Evolutionary conservation across 2,329 filamentous ascomycete genomes (phyloP).

Genomic region (Ascomycota sp.): DNA sequence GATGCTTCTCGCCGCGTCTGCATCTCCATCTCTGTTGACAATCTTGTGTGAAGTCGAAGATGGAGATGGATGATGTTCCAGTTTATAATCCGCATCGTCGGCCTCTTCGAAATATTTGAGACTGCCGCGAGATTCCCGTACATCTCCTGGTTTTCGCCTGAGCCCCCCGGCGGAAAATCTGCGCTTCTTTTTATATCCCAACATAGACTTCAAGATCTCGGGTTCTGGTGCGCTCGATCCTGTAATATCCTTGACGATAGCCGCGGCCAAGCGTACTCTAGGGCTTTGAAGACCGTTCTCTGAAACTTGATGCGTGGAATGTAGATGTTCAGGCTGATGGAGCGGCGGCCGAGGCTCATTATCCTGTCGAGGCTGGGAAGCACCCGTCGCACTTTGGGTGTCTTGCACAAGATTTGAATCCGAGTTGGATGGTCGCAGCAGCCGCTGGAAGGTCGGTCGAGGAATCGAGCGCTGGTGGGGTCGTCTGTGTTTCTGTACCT

Average conservation of each 20-base stretch:
- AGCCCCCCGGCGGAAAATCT: constrained; percentile 79
- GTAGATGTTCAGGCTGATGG: too few relatives aligned
- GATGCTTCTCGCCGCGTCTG: background rate
- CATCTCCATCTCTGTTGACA: background rate
- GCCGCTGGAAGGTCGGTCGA: constrained; percentile 24
- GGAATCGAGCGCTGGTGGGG: constrained; percentile 49
- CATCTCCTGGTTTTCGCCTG: constrained; percentile 50
- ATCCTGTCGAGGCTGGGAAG: too few relatives aligned
- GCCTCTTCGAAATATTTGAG: constrained; percentile 85
- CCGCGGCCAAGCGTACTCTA: too few relatives aligned
- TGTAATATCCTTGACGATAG: constrained; percentile 31
- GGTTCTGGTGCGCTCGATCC: constrained; percentile 46
- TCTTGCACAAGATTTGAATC: constrained; percentile 16
- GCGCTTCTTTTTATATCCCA: constrained; percentile 32
- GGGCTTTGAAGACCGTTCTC: too few relatives aligned
- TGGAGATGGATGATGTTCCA: constrained; percentile 3
- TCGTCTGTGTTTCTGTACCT: constrained; percentile 55
- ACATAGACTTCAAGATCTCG: constrained; percentile 26
- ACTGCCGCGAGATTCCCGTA: constrained; percentile 49
- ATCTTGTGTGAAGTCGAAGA: background rate
- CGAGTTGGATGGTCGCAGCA: constrained; percentile 23
- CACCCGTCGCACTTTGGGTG: background rate
- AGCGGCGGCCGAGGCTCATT: background rate
- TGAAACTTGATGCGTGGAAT: too few relatives aligned
- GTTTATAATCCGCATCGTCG: constrained; percentile 58